A percentile compares a stretch with the other conserved stretches of the same genome.
These are phyloP conservation scores for Cornus suecica DNA, from an alignment of 148 eudicot species.

Conservation along the genomic window DNA sequence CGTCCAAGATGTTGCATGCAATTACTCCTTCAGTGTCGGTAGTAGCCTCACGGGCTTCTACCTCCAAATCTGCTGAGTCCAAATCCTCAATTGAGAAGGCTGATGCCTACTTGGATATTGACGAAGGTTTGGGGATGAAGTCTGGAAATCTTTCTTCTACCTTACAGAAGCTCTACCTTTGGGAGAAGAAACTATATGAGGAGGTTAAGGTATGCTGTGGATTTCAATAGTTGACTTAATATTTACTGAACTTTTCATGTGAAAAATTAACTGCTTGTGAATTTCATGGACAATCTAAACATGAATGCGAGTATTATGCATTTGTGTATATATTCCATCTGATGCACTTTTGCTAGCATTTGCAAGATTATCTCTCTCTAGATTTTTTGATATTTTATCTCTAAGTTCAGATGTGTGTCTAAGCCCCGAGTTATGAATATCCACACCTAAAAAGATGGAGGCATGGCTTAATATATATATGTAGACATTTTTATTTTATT, in stretches of 20 bases:
- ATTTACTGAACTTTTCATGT: background rate
- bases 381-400: no score
- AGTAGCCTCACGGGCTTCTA: slow-evolving; percentile 42
- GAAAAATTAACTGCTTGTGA: background rate
- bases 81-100: slow-evolving; percentile 19
- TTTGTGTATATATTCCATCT: no score
- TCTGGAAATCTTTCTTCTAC: slow-evolving; percentile 76
- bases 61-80: slow-evolving; percentile 38
- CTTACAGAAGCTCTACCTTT: slow-evolving; percentile 77
- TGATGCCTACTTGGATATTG: slow-evolving; percentile 33
- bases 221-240: slow-evolving; percentile 18
- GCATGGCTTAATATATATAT: no score
- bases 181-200: slow-evolving; percentile 95
- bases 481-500: no score
- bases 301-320: no score
- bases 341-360: no score
- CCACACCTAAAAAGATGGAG: no score
- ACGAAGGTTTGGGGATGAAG: slow-evolving; percentile 50
- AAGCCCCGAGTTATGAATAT: no score
- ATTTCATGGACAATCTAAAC: background rate
- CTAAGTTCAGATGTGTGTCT: no score
- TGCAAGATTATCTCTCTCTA: no score
- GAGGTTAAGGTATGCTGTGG: slow-evolving; percentile 75
- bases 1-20: slow-evolving; percentile 77
- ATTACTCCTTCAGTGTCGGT: slow-evolving; percentile 53